phyloP scores from a whole-genome alignment of 1,284 basidiomycete genomes.

The Singerocomus inundabilis region DNA sequence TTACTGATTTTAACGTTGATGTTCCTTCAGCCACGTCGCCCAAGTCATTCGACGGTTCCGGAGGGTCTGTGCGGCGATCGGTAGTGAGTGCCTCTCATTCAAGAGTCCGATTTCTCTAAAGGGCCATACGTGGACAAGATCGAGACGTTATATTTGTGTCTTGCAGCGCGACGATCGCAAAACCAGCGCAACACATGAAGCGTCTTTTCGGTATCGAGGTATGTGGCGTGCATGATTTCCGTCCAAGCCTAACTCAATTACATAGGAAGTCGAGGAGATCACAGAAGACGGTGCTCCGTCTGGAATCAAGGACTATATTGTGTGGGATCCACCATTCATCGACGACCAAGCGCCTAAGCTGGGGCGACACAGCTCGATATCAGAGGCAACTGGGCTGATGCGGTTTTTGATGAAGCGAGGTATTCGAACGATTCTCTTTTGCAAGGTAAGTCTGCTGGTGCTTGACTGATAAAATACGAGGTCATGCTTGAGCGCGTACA shows the following conservation, averaged over 20 bases:
- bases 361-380: slow-evolving; percentile 62
- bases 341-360: slow-evolving; percentile 58
- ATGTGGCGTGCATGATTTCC: background rate
- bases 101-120: background rate
- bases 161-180: slow-evolving; percentile 86
- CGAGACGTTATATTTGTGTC: slow-evolving; percentile 69
- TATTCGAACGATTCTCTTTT: slow-evolving; percentile 83
- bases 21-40: slow-evolving; percentile 65
- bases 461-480: background rate
- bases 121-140: slow-evolving; percentile 42
- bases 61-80: slow-evolving; percentile 80
- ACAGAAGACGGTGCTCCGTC: slow-evolving; percentile 84
- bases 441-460: slow-evolving; percentile 54
- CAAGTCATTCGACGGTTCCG: slow-evolving; percentile 75
- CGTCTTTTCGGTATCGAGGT: slow-evolving; percentile 69
- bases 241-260: background rate
- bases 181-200: slow-evolving; percentile 77
- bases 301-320: slow-evolving; percentile 73
- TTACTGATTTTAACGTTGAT: slow-evolving; percentile 2
- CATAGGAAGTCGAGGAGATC: slow-evolving; percentile 62
- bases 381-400: slow-evolving; percentile 76
- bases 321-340: slow-evolving; percentile 75
- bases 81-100: slow-evolving; percentile 56
- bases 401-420: slow-evolving; percentile 81
- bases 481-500: background rate